phyloP scores from a whole-genome alignment of 257 asterid species.

The Solanum sitiens region DNA sequence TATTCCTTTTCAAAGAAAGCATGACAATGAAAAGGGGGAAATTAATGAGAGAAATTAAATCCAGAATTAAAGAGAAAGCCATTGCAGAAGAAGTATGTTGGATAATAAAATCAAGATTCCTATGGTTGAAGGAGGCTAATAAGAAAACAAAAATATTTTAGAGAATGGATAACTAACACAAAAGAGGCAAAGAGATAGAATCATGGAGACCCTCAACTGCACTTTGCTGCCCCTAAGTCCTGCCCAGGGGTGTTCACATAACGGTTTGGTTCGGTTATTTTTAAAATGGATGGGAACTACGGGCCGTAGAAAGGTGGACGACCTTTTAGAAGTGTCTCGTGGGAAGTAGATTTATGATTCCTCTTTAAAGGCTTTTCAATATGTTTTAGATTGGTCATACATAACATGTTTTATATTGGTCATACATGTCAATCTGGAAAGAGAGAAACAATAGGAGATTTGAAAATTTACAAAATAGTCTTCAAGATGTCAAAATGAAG shows the following conservation, averaged over 20 bases:
- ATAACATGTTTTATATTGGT: no score
- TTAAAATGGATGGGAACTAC: no score
- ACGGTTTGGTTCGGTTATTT: background rate
- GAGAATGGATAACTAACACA: background rate
- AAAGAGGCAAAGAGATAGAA: background rate
- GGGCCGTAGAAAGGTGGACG: no score
- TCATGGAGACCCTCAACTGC: background rate
- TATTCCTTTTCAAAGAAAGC: slow-evolving; percentile 45
- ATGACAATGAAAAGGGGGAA: background rate
- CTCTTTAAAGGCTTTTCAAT: no score
- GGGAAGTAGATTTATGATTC: no score
- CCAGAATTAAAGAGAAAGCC: background rate
- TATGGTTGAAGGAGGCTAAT: background rate
- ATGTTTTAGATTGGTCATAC: no score
- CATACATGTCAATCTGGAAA: no score
- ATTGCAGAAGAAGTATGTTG: background rate
- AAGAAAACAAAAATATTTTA: background rate
- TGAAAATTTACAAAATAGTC: no score
- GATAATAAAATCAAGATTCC: background rate
- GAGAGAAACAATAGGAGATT: no score
- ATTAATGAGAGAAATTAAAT: background rate
- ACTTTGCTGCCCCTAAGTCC: background rate
- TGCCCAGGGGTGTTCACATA: background rate
- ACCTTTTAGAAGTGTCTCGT: no score
- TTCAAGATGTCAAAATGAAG: no score